Evolutionary conservation across 2,329 filamentous ascomycete genomes (phyloP), one percentile per base, ranked within the genome.

Genomic region (Talaromyces piceae): DNA sequence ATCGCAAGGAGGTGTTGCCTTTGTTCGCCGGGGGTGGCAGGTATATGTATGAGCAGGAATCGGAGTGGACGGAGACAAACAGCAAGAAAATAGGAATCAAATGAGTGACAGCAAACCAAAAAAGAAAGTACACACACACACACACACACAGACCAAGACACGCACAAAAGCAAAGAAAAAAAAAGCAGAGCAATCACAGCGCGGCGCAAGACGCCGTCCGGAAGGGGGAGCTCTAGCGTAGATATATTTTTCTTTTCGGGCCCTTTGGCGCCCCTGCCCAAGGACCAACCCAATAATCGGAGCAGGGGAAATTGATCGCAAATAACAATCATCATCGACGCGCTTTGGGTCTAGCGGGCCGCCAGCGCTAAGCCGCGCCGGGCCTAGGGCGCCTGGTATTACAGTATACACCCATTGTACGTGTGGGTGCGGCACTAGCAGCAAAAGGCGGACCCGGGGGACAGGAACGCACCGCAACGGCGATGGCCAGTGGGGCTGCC

Each of bases 1-100:
- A 52, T 45, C 47, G 47, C 43, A 48, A 45, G 45, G 47, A 48
- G 33, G 31, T 30, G 49, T 45, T 43, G 46, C 25, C 23, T 28
- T 31, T 48, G 50, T 45, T 41, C 45, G n/a, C 45, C 46, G 45
- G 45, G 45, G 41, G 30, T n/a, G 49, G 28, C 41, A 37, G 5
- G 33, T 37, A 37, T 45, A 26, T 45, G 25, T 45, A 26, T n/a
- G n/a, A 18, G 31, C 3, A 11, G 33, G 33, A 18, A 2, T 16
- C n/a, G 11, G 30, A 31, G 30, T 18, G 20, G 33, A 37, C 33
- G 33, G 33, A 37, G 39, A 43, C 39, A 43, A n/a, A 26, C 2
- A 25, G 28, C 28, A 30, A 30, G 4, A 22, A 5, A 8, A 8
- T 3, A 2, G 8, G 8, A 13, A n/a, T n/a, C 13, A 43, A 25